Evolutionary conservation across 1,284 basidiomycete genomes (phyloP).

Genomic region (Boletus subluridellus): DNA sequence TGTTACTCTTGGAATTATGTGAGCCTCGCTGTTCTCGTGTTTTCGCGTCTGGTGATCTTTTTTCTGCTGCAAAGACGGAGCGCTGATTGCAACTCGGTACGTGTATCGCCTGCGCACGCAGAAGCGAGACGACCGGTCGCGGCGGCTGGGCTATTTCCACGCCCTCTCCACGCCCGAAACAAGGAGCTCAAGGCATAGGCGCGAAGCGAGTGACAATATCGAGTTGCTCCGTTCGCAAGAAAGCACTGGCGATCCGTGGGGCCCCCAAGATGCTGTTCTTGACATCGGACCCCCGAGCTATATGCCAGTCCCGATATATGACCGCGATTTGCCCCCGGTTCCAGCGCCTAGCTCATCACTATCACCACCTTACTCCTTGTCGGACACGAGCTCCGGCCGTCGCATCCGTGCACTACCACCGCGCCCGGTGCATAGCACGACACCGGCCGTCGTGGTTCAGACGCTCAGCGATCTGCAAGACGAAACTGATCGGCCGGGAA

Average conservation of each 20-base stretch:
- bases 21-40: constrained; percentile 24
- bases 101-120: constrained; percentile 51
- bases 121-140: constrained; percentile 39
- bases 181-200: constrained; percentile 16
- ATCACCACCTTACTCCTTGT: constrained; percentile 9
- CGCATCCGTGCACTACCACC: constrained; percentile 33
- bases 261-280: constrained; percentile 21
- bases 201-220: constrained; percentile 30
- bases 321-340: constrained; percentile 15
- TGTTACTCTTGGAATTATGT: constrained; percentile 57
- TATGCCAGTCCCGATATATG: constrained; percentile 18
- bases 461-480: background rate
- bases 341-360: constrained; percentile 1
- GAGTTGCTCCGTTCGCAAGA: constrained; percentile 28
- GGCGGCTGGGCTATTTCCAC: constrained; percentile 35
- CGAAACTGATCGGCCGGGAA: background rate
- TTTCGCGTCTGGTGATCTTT: background rate
- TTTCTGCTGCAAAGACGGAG: constrained; percentile 44
- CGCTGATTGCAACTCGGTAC: constrained; percentile 58
- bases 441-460: background rate
- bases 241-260: constrained; percentile 11
- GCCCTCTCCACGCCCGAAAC: constrained; percentile 25
- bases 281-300: constrained; percentile 25
- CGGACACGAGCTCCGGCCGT: constrained; percentile 16
- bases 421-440: constrained; percentile 15